Evolutionary conservation across 345 rosid species (phyloP).

Genomic region (Syzygium oleosum): DNA sequence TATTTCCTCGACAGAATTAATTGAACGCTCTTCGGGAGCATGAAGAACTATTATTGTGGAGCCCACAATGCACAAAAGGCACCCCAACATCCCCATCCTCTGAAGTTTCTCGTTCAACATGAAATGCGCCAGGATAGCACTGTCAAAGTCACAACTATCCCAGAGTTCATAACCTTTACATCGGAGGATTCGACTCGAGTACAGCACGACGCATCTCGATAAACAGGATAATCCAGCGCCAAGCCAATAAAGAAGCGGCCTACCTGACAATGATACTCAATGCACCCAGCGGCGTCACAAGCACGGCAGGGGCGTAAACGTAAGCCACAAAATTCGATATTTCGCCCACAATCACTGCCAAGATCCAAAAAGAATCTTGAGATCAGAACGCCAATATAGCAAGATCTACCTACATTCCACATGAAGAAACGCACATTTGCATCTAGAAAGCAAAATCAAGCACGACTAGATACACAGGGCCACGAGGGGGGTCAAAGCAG

Average conservation of each 20-base stretch:
- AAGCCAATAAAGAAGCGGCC: neutral
- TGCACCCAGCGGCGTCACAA: slow-evolving; percentile 75
- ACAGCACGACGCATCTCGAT: neutral
- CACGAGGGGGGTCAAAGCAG: neutral
- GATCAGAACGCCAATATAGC: neutral
- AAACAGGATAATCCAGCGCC: neutral
- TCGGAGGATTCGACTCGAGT: slow-evolving; percentile 2
- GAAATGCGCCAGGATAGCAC: slow-evolving; percentile 74
- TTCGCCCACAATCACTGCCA: slow-evolving; percentile 72
- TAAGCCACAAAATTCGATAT: slow-evolving; percentile 63
- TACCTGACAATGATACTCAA: slow-evolving; percentile 75
- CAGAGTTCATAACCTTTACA: neutral
- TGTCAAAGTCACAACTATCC: slow-evolving; percentile 10
- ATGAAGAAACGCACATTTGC: neutral
- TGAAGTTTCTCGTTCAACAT: slow-evolving; percentile 60
- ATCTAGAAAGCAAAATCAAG: neutral
- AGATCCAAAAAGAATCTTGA: neutral
- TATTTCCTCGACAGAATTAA: slow-evolving; percentile 50
- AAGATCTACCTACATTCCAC: neutral
- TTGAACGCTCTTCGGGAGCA: slow-evolving; percentile 47
- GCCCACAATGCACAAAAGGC: slow-evolving; percentile 68
- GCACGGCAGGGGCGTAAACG: slow-evolving; percentile 71
- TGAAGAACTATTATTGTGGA: slow-evolving; percentile 66
- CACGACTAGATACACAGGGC: neutral
- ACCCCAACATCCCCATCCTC: slow-evolving; percentile 68